Evolutionary conservation across 2,329 filamentous ascomycete genomes (phyloP), one percentile per base, ranked within the genome.

Genomic region (Fusarium sp.): DNA sequence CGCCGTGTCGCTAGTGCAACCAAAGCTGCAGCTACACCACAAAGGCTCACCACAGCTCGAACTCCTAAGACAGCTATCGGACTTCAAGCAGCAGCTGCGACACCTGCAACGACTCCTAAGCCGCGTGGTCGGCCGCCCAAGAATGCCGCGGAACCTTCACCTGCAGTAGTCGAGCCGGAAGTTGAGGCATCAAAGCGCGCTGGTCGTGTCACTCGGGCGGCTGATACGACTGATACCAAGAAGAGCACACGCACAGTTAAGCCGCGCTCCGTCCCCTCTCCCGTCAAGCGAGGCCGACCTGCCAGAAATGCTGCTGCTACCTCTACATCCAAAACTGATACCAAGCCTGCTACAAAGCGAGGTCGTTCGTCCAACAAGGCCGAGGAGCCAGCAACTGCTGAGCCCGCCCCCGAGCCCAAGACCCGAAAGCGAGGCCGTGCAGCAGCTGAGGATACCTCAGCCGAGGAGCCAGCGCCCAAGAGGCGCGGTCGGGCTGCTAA

Each of bases 71-170:
- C 65, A 32, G 49, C 44, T 10, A 59, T 65, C 10, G 56, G 58
- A 25, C 45, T 58, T 10, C 28, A 35, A 19, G 45, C 56, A 11
- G 46, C 40, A 7, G 49, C 53, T n/a, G 35, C 40, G 10, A 58
- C 59, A 13, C 50, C 59, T 28, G 25, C 56, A 7, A 54, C 48
- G 10, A 68, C 67, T 6, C 68, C 68, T 12, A 70, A 44, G 55
- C 59, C 64, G 24, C 68, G 68, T 28, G 68, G 68, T 4, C 50
- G 68, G 3, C 68, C 68, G 11, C 64, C 66, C 10, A 70, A 70
- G 45, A 60, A 58, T 15, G 40, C 62, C 1, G 44, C 53, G 8
- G 53, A 66, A 15, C 19, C 46, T 32, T 39, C 43, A 6, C 7
- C 46, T 12, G 48, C 41, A 26, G 41, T 43, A 60, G 15, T 13